Base-by-base conservation (phyloP, 805 yeast genomes). In the Barnettozyma californica region DNA sequence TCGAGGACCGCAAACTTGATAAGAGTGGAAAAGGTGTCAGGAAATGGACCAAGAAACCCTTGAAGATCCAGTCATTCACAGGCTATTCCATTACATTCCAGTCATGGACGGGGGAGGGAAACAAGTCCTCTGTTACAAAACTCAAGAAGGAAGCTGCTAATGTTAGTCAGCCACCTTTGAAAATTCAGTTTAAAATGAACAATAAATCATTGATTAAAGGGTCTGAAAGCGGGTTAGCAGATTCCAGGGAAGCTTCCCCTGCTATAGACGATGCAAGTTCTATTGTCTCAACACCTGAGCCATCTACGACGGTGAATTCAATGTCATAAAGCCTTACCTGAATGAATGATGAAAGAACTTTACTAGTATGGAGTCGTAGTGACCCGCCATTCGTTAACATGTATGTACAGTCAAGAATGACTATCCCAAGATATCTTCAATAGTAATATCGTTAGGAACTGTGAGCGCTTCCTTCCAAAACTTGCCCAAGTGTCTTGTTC, bases 401-500 rank as follows among this genome's bases (percentile, higher is more conserved):
- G 25, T 23, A 25, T 45, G 18, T 26, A 34, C 11, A 9, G 26
- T 18, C 3, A 18, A 20, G 19, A 20, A 5, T 14, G n/a, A 11
- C 34, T 34, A 35, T 20, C 39, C 13, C 14, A 68, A 51, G 3
- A 70, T 65, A n/a, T 68, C 69, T 5, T 68, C 67, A 31, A 73
- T 45, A 1, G 68, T 59, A 6, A 68, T 54, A 16, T 64, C 60
- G 43, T 63, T 53, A 8, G 61, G 59, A 5, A 71, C 62, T 5
- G 56, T 54, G 33, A 67, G 63, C 0, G 92, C 92, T 46, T 73
- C 68, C 57, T 83, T 87, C 97, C 97, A 92, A 61, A 92, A 94
- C 66, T 92, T 92, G 44, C 94, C 85, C 50, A 92, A 62, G 67
- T 92, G 99, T 56, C 99, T 74, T 11, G 84, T 71, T 1, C 99